A percentile compares a stretch with the other conserved stretches of the same genome.
Evolutionary conservation across 169 alveolate genomes (phyloP).

Genomic region (Plasmodium chabaudi): DNA sequence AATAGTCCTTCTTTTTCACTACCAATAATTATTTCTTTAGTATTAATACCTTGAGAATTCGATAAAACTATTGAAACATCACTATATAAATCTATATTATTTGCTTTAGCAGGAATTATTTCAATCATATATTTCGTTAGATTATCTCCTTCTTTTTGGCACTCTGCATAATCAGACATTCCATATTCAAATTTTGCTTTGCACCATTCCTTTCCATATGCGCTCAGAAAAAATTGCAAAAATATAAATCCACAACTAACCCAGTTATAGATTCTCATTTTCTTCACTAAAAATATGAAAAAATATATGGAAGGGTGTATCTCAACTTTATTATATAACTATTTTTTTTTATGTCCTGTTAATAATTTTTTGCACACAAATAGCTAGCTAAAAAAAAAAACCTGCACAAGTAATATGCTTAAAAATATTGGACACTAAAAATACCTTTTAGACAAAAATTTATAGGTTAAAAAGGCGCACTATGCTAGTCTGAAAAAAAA

Average conservation of each 20-base stretch:
- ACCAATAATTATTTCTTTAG: conserved; percentile 86
- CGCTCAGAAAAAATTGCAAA: conserved; percentile 6
- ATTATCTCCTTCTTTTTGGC: conserved; percentile 89
- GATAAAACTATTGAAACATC: conserved; percentile 79
- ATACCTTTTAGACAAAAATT: too few species aligned
- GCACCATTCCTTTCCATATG: conserved; percentile 88
- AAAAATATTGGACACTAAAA: too few species aligned
- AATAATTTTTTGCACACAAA: too few species aligned
- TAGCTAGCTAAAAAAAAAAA: too few species aligned
- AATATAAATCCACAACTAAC: background rate
- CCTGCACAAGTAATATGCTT: too few species aligned
- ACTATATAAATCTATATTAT: conserved; percentile 85
- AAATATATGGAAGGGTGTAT: too few species aligned
- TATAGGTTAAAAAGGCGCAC: too few species aligned
- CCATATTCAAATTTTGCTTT: conserved; percentile 89
- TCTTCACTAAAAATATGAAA: too few species aligned
- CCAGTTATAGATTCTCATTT: too few species aligned
- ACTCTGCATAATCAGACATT: conserved; percentile 89
- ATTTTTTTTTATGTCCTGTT: too few species aligned
- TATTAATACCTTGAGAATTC: conserved; percentile 86
- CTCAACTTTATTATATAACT: too few species aligned
- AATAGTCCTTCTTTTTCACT: conserved; percentile 85
- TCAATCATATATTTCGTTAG: conserved; percentile 88
- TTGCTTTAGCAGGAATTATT: conserved; percentile 85
- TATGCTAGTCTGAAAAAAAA: too few species aligned